These are phyloP conservation scores for Magnolia changhungtana DNA, from an alignment of 164 flowering plant species.

Conservation along the genomic window DNA sequence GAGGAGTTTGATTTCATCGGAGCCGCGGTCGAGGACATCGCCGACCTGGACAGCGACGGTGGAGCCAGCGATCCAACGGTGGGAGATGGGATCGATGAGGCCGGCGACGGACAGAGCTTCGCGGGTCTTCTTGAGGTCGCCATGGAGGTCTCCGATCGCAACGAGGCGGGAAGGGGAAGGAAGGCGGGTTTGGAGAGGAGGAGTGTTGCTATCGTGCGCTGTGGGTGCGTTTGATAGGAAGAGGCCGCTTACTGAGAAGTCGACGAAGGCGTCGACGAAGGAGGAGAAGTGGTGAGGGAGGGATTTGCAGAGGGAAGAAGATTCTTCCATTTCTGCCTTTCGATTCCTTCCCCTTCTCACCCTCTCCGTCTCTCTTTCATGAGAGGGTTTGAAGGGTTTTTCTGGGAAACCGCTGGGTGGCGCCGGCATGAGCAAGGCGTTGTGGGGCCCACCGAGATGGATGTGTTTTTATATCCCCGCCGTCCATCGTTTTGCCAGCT, in stretches of 20 bases:
- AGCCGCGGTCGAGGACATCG: slow-evolving; percentile 91
- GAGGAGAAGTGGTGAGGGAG: slow-evolving; percentile 47
- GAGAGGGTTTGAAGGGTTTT: background rate
- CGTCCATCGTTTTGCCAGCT: too few species aligned
- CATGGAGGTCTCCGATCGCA: slow-evolving; percentile 93
- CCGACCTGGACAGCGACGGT: slow-evolving; percentile 87
- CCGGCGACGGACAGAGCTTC: slow-evolving; percentile 63
- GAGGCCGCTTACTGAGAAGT: slow-evolving; percentile 53
- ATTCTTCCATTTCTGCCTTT: background rate
- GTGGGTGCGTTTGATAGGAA: slow-evolving; percentile 31
- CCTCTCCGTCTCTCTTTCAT: background rate
- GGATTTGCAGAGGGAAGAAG: slow-evolving; percentile 26
- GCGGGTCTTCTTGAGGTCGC: slow-evolving; percentile 70
- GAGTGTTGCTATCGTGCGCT: background rate
- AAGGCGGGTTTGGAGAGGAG: slow-evolving; percentile 35
- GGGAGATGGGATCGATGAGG: slow-evolving; percentile 45
- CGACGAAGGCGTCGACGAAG: slow-evolving; percentile 68
- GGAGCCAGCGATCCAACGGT: slow-evolving; percentile 62
- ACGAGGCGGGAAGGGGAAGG: slow-evolving; percentile 66
- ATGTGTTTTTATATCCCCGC: too few species aligned
- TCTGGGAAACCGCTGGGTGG: too few species aligned
- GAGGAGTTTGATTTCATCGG: slow-evolving; percentile 70
- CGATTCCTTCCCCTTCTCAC: background rate
- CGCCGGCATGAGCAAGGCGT: too few species aligned
- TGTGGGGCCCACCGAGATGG: too few species aligned